Conservation (phyloP, 176 grass and related monocot genomes). For the Puya raimondii region DNA sequence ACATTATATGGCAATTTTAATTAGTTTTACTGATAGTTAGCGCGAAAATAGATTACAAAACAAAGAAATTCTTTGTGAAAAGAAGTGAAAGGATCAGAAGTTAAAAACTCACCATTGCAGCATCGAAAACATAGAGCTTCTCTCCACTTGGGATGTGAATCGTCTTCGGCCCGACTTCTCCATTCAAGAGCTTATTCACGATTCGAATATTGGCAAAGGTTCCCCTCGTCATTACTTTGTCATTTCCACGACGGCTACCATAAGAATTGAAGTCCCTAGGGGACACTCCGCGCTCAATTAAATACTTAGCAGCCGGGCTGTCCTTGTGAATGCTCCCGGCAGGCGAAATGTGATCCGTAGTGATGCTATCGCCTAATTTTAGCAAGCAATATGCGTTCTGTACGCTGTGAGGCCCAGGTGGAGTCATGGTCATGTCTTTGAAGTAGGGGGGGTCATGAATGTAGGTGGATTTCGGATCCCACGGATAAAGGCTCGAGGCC, state of each 20-base stretch:
- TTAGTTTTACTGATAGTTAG: too few relatives aligned
- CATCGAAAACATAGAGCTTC: too few relatives aligned
- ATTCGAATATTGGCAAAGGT: too few relatives aligned
- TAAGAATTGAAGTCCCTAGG: constrained; percentile 52
- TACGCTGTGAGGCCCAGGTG: constrained; percentile 36
- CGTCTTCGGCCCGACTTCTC: too few relatives aligned
- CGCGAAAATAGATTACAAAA: too few relatives aligned
- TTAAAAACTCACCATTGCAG: too few relatives aligned
- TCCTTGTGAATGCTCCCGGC: constrained; percentile 60
- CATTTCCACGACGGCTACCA: constrained; percentile 29
- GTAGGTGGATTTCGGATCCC: constrained; percentile 45
- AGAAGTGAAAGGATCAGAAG: too few relatives aligned
- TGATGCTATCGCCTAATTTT: constrained; percentile 39
- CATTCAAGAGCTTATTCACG: too few relatives aligned
- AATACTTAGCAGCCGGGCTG: constrained; percentile 51
- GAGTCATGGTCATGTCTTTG: constrained; percentile 32
- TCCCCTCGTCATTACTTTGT: too few relatives aligned
- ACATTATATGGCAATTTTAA: too few relatives aligned
- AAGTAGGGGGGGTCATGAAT: constrained; percentile 47
- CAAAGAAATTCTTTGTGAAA: too few relatives aligned
- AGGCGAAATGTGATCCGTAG: constrained; percentile 52
- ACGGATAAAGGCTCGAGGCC: constrained; percentile 28
- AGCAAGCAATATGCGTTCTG: constrained; percentile 49
- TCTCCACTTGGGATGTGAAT: too few relatives aligned
- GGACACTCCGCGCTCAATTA: constrained; percentile 26